phyloP scores from a whole-genome alignment of 345 rosid species.

The Dimocarpus longan region DNA sequence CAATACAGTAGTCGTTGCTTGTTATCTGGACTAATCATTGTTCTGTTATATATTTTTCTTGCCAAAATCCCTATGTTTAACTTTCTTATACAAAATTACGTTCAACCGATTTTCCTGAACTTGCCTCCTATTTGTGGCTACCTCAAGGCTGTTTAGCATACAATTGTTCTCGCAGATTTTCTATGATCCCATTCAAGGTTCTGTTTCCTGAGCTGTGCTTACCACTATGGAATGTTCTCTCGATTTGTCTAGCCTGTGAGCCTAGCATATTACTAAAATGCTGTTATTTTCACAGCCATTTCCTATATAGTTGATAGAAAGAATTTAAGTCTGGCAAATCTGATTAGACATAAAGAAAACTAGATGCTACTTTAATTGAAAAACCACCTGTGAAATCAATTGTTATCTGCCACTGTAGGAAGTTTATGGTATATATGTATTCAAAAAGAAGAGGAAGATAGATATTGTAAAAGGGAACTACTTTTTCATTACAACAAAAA shows the following conservation, averaged over 20 bases:
- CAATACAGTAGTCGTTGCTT: no score
- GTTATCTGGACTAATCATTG: no score
- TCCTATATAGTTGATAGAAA: not conserved
- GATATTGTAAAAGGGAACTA: no score
- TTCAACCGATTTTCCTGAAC: not conserved
- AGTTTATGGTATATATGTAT: no score
- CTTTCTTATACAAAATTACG: not conserved
- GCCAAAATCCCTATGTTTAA: not conserved
- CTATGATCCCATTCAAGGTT: not conserved
- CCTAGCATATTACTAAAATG: not conserved
- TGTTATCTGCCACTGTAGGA: slow-evolving; percentile 70
- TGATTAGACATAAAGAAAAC: not conserved
- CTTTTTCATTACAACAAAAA: no score
- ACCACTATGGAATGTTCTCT: not conserved
- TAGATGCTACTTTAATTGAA: not conserved
- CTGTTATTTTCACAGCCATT: no score
- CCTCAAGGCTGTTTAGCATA: not conserved
- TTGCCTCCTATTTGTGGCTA: not conserved
- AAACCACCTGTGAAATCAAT: slow-evolving; percentile 93
- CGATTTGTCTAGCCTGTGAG: not conserved
- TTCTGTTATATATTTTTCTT: no score
- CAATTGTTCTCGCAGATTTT: not conserved
- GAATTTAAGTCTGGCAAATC: not conserved
- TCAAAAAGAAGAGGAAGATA: no score
- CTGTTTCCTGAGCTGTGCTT: no score